phyloP scores from a whole-genome alignment of 2,329 filamentous ascomycete genomes.

The Aspergillus puulaauensis region DNA sequence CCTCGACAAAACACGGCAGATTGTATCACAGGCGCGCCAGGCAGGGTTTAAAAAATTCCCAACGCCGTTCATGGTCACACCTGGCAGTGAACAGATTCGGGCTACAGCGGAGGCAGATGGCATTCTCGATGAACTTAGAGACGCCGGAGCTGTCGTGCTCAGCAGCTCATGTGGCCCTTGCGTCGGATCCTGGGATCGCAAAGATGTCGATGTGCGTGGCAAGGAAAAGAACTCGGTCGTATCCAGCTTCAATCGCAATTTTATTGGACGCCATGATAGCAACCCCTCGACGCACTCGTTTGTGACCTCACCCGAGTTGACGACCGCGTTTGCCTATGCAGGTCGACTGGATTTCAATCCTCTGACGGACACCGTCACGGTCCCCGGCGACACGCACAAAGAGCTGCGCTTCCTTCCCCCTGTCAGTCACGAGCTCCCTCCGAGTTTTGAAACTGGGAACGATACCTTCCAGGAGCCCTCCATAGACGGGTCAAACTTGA shows the following conservation, averaged over 20 bases:
- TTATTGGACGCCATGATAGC: slow-evolving; percentile 91
- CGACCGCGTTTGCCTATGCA: slow-evolving; percentile 78
- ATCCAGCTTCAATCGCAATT: slow-evolving; percentile 98
- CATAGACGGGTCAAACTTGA: slow-evolving; percentile 6
- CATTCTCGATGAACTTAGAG: slow-evolving; percentile 86
- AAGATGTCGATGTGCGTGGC: slow-evolving; percentile 65
- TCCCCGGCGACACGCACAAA: not conserved
- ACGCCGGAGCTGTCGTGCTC: slow-evolving; percentile 87
- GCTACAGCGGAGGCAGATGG: slow-evolving; percentile 85
- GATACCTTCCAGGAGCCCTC: slow-evolving; percentile 51
- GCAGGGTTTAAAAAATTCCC: slow-evolving; percentile 84
- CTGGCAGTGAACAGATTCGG: slow-evolving; percentile 90
- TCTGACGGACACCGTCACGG: slow-evolving; percentile 8
- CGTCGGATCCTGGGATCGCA: slow-evolving; percentile 89
- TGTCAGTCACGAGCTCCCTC: slow-evolving; percentile 75
- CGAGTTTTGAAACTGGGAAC: slow-evolving; percentile 80
- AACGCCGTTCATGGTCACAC: slow-evolving; percentile 85
- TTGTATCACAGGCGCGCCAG: slow-evolving; percentile 75
- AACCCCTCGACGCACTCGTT: slow-evolving; percentile 92
- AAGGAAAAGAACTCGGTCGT: slow-evolving; percentile 95
- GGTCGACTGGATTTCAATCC: slow-evolving; percentile 45
- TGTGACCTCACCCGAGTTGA: slow-evolving; percentile 81
- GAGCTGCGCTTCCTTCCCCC: slow-evolving; percentile 79
- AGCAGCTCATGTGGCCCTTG: slow-evolving; percentile 90
- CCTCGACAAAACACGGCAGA: slow-evolving; percentile 65